These are phyloP conservation scores for Spergularia bocconei DNA, from an alignment of 148 eudicot species.

Conservation along the genomic window DNA sequence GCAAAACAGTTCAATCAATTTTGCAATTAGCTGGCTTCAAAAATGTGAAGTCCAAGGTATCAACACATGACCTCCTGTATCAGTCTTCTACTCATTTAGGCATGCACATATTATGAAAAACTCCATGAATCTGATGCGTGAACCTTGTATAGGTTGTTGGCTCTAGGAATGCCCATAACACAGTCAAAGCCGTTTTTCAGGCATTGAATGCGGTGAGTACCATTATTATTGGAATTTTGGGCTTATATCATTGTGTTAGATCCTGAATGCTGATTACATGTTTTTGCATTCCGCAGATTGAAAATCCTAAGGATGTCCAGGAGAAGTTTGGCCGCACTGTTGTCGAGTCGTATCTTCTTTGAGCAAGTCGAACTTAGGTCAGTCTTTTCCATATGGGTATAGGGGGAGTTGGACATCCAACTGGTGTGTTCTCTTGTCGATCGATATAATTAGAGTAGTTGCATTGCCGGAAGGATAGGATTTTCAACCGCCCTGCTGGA, in stretches of 20 bases:
- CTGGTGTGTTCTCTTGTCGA: not conserved
- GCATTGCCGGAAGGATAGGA: not conserved
- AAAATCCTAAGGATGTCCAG: conserved; percentile 92
- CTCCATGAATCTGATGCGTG: not conserved
- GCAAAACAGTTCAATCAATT: conserved; percentile 66
- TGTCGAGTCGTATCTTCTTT: conserved; percentile 77
- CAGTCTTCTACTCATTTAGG: not conserved
- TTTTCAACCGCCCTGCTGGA: not conserved
- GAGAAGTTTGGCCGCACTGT: conserved; percentile 95
- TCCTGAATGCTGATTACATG: not conserved
- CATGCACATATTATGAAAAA: not conserved
- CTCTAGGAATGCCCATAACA: conserved; percentile 84
- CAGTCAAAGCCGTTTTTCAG: conserved; percentile 82
- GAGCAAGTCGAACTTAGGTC: conserved; percentile 18
- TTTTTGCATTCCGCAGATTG: conserved; percentile 43
- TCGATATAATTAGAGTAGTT: not conserved
- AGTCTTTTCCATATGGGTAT: not conserved
- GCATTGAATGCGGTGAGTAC: conserved; percentile 82
- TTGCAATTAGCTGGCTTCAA: conserved; percentile 84
- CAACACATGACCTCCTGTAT: not conserved
- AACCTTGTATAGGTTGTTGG: conserved; percentile 64
- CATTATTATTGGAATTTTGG: not conserved
- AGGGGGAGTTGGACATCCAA: not conserved
- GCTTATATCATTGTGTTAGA: not conserved
- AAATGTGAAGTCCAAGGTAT: conserved; percentile 90